A percentile compares a stretch with the other conserved stretches of the same genome.
Conservation (phyloP, 306 rosid genomes). For the Prunus armeniaca region DNA sequence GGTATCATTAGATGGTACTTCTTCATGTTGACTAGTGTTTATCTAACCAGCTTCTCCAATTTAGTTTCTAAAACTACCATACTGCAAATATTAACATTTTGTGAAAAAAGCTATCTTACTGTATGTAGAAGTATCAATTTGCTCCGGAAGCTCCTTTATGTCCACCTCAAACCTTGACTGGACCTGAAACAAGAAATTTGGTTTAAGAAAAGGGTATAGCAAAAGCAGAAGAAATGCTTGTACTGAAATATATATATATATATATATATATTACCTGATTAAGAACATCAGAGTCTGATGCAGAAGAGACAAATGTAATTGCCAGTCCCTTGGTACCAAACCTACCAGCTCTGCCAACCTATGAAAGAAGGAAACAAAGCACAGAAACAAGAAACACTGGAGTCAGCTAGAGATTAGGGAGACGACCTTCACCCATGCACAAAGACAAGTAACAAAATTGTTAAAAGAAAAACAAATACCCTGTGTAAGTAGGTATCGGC, state of each 20-base stretch:
- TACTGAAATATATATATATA: background rate
- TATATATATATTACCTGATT: conserved; percentile 40
- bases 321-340: conserved; percentile 85
- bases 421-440: background rate
- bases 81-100: background rate
- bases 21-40: background rate
- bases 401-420: background rate
- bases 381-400: background rate
- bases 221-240: background rate
- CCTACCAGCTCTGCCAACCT: conserved; percentile 86
- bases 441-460: background rate
- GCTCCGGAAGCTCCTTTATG: conserved; percentile 79
- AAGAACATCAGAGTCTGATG: conserved; percentile 70
- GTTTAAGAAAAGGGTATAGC: background rate
- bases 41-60: background rate
- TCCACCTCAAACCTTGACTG: conserved; percentile 82
- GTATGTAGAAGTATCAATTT: conserved; percentile 74
- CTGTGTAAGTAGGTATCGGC: conserved; percentile 75
- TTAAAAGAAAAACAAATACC: conserved; percentile 31
- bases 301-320: conserved; percentile 70
- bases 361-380: background rate
- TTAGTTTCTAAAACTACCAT: background rate
- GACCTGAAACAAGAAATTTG: conserved; percentile 41
- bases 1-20: background rate
- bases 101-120: conserved; percentile 33